Percentiles rank a stretch among this genome's conserved stretches.
These are phyloP conservation scores for Dionaea muscipula DNA, from an alignment of 179 eudicot genomes.

Conservation along the genomic window DNA sequence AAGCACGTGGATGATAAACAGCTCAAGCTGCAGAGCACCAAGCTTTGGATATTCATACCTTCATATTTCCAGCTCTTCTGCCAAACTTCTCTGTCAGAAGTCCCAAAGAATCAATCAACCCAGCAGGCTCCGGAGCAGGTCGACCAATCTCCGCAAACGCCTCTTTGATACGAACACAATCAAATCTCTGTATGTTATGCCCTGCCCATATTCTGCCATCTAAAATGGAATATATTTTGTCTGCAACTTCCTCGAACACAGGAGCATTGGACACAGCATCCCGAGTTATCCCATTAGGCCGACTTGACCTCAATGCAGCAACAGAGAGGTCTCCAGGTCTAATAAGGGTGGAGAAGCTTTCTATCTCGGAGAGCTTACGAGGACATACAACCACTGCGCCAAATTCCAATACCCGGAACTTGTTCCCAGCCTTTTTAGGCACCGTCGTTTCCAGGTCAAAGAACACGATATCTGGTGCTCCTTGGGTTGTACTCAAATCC, in stretches of 20 bases:
- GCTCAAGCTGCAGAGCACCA: neutral
- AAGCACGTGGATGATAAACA: no score
- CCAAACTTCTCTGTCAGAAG: constrained; percentile 67
- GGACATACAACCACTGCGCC: constrained; percentile 83
- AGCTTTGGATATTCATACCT: constrained; percentile 24
- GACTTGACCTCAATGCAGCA: constrained; percentile 35
- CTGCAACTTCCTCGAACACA: constrained; percentile 53
- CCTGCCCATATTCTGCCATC: constrained; percentile 88
- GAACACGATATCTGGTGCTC: constrained; percentile 54
- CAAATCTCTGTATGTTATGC: constrained; percentile 75
- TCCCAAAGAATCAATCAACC: constrained; percentile 66
- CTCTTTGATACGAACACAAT: constrained; percentile 58
- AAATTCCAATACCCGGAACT: constrained; percentile 59
- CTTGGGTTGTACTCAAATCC: neutral
- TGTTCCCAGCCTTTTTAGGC: constrained; percentile 33
- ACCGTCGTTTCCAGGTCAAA: constrained; percentile 82
- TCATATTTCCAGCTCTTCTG: constrained; percentile 96
- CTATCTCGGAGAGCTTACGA: constrained; percentile 50
- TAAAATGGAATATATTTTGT: constrained; percentile 40
- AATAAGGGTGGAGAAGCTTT: constrained; percentile 63
- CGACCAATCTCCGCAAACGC: constrained; percentile 58
- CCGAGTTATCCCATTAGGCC: constrained; percentile 47
- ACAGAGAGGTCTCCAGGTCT: constrained; percentile 54
- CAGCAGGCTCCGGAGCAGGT: constrained; percentile 52
- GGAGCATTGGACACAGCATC: constrained; percentile 46